Evolutionary conservation across 768 basidiomycete species (phyloP), one percentile per base, ranked within the genome.

Genomic region (Epithele typhae): DNA sequence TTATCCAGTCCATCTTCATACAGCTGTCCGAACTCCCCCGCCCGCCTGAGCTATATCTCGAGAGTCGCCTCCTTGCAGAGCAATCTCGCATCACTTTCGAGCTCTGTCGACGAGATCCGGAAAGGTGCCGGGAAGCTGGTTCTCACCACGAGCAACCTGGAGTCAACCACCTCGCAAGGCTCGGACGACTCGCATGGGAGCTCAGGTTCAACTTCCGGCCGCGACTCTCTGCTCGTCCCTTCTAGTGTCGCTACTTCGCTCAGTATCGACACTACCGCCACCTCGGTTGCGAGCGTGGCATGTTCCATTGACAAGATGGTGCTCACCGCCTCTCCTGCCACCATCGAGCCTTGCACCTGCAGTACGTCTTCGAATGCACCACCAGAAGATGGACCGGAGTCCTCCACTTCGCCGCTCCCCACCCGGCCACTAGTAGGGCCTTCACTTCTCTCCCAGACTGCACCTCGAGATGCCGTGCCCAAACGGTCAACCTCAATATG

Each of bases 1-100:
- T 63, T 91, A 21, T 66, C 81, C 4, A 87, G 83, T 57, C 75
- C 75, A 10, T 66, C 70, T 4, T 61, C 64, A 19, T 61, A 62
- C 44, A 50, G 62, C 41, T 63, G 65, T 36, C 58, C 59, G 15
- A 51, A 49, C 24, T 39, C 52, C 23, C 49, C 55, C 18, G 43
- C 40, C 5, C 57, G 58, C 12, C 46, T 63, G 21, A 48, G 41
- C 22, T 52, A 57, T 35, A 59, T 63, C 39, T 59, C 60, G 11
- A 45, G 53, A n/a, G 46, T 56, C 18, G 54, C 48, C n/a, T 59
- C 48, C n/a, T 44, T 37, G 19, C 53, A 47, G 37, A 59, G 53
- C 39, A 46, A 40, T n/a, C 43, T 30, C 9, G 50, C 50, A 1
- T 42, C 33, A 7, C 8, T 51, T 5, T 40, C 45, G 2, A 33